These are phyloP conservation scores for Neonectria neomacrospora DNA, from an alignment of 2,329 filamentous ascomycete species.

Conservation along the genomic window DNA sequence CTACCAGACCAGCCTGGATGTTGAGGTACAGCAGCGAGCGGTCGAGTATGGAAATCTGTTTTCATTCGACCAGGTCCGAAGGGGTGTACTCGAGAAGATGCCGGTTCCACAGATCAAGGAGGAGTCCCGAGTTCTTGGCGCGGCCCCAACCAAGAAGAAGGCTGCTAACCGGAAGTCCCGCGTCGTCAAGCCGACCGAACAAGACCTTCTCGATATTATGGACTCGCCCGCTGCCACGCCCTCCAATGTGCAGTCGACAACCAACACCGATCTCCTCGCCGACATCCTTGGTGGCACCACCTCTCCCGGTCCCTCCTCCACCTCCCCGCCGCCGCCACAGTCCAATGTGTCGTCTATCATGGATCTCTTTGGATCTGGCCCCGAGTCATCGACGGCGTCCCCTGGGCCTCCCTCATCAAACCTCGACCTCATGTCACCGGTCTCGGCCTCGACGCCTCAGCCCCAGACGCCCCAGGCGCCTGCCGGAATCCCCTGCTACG, in stretches of 20 bases:
- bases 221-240: conserved; percentile 71
- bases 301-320: conserved; percentile 51
- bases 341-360: conserved; percentile 80
- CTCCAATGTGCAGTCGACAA: conserved; percentile 63
- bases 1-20: conserved; percentile 87
- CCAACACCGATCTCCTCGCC: conserved; percentile 87
- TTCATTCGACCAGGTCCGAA: conserved; percentile 84
- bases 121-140: conserved; percentile 89
- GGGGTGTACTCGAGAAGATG: conserved; percentile 96
- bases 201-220: conserved; percentile 95
- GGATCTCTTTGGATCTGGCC: conserved; percentile 78
- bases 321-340: conserved; percentile 62
- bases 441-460: conserved; percentile 60
- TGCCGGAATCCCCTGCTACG: conserved; percentile 78
- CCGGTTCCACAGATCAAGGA: conserved; percentile 96
- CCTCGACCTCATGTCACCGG: conserved; percentile 61
- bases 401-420: conserved; percentile 54
- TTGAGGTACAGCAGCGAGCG: conserved; percentile 95
- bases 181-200: conserved; percentile 84
- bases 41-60: conserved; percentile 98
- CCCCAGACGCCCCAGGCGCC: conserved; percentile 53
- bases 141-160: conserved; percentile 76
- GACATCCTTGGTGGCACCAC: conserved; percentile 88
- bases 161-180: conserved; percentile 80
- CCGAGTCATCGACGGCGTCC: conserved; percentile 50